Conservation (phyloP, 805 yeast species). For the Barnettozyma botsteinii region DNA sequence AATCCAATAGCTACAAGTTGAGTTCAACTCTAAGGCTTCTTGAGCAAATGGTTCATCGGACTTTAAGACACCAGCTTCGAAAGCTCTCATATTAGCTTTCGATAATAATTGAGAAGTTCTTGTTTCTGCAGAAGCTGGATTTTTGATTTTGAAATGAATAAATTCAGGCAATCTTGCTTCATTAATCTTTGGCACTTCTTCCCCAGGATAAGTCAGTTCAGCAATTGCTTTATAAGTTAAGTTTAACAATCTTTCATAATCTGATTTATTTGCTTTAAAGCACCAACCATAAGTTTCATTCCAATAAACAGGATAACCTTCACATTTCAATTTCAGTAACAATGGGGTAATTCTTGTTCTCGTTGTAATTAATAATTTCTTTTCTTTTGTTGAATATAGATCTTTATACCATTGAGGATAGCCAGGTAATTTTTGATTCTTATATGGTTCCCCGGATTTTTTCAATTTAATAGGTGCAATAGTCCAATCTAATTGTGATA, state of each 20-base stretch:
- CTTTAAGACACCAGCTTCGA: constrained; percentile 66
- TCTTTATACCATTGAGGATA: constrained; percentile 91
- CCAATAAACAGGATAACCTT: constrained; percentile 79
- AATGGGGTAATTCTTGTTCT: constrained; percentile 74
- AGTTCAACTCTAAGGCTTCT: constrained; percentile 72
- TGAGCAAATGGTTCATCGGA: constrained; percentile 70
- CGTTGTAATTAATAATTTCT: constrained; percentile 54
- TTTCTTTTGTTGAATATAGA: constrained; percentile 34
- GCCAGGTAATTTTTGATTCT: constrained; percentile 79
- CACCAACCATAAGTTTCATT: constrained; percentile 82
- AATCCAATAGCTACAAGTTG: constrained; percentile 87
- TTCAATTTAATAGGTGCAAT: constrained; percentile 52
- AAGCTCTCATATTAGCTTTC: constrained; percentile 63
- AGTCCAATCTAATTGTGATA: constrained; percentile 85
- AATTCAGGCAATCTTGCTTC: constrained; percentile 11
- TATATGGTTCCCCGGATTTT: constrained; percentile 62
- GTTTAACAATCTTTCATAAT: constrained; percentile 26
- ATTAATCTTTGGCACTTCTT: constrained; percentile 5
- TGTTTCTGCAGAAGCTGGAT: constrained; percentile 71
- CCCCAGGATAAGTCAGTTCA: constrained; percentile 11
- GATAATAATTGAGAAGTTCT: constrained; percentile 75
- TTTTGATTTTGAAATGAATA: constrained; percentile 69
- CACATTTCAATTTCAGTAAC: constrained; percentile 77
- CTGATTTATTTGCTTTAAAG: constrained; percentile 46
- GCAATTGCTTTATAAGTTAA: constrained; percentile 30